A percentile compares a stretch with the other conserved stretches of the same genome.
phyloP scores from a whole-genome alignment of 257 asterid species.

The Solanum rostratum region DNA sequence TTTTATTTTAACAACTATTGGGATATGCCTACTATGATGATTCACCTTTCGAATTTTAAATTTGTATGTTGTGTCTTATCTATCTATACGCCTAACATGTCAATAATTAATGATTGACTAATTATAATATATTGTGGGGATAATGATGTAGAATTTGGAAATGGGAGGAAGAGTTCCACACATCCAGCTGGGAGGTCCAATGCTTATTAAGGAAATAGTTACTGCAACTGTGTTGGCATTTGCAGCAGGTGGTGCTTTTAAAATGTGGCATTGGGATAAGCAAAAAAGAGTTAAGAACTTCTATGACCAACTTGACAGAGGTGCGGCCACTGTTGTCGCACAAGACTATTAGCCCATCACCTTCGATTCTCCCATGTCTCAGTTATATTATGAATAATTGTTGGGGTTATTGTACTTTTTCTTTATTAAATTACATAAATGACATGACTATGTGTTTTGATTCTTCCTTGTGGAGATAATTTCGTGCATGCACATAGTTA shows the following conservation, averaged over 20 bases:
- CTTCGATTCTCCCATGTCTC: not conserved
- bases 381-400: not conserved
- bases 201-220: not conserved
- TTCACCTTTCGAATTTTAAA: no score
- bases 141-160: not conserved
- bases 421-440: not conserved
- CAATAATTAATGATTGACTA: not conserved
- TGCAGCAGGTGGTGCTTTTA: not conserved
- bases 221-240: not conserved
- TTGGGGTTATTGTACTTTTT: not conserved
- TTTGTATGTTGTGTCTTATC: no score
- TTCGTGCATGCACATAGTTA: no score
- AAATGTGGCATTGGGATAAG: not conserved
- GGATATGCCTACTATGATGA: no score
- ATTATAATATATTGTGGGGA: not conserved
- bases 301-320: conserved; percentile 4
- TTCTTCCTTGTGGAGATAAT: no score
- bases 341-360: not conserved
- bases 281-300: not conserved
- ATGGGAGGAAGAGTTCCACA: conserved; percentile 7
- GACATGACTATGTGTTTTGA: not conserved
- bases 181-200: conserved; percentile 7
- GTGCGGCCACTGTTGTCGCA: not conserved
- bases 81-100: no score
- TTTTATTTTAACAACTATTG: no score